These are phyloP conservation scores for Phytophthora cryptogea DNA, from an alignment of 352 stramenopile species.

Conservation along the genomic window DNA sequence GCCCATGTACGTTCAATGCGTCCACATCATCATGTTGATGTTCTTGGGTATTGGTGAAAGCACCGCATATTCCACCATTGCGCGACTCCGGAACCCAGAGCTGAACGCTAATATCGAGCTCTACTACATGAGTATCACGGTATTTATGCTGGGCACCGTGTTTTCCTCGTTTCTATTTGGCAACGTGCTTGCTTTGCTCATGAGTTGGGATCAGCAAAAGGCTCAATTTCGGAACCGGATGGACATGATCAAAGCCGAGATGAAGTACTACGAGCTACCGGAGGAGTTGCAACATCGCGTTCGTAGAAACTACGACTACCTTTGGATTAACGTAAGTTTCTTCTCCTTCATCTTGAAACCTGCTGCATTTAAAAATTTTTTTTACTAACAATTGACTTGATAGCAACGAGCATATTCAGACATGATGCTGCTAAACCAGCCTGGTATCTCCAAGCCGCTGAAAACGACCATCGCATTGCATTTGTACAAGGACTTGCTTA, in stretches of 20 bases:
- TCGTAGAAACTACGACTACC: slow-evolving; percentile 82
- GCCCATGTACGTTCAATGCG: slow-evolving; percentile 74
- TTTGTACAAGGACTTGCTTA: slow-evolving; percentile 81
- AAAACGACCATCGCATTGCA: slow-evolving; percentile 80
- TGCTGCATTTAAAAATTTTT: too few relatives aligned
- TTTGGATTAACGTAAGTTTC: slow-evolving; percentile 79
- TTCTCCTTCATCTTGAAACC: not conserved
- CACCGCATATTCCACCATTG: slow-evolving; percentile 65
- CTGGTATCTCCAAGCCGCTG: slow-evolving; percentile 76
- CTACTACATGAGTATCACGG: slow-evolving; percentile 66
- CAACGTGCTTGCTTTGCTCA: slow-evolving; percentile 77
- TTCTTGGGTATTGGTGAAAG: slow-evolving; percentile 79
- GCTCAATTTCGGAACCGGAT: slow-evolving; percentile 82
- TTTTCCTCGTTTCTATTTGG: slow-evolving; percentile 81
- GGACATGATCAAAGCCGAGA: slow-evolving; percentile 84
- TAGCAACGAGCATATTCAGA: slow-evolving; percentile 86
- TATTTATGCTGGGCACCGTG: slow-evolving; percentile 73
- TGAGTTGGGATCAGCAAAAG: slow-evolving; percentile 84
- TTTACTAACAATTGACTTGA: slow-evolving; percentile 7
- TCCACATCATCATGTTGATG: slow-evolving; percentile 79
- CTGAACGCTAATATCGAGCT: slow-evolving; percentile 48
- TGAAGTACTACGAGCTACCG: slow-evolving; percentile 82
- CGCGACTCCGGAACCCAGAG: slow-evolving; percentile 47
- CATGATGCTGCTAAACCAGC: slow-evolving; percentile 84
- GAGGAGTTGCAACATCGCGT: slow-evolving; percentile 76